phyloP scores from a whole-genome alignment of 2,329 filamentous ascomycete species.

The Huntiella moniliformis region DNA sequence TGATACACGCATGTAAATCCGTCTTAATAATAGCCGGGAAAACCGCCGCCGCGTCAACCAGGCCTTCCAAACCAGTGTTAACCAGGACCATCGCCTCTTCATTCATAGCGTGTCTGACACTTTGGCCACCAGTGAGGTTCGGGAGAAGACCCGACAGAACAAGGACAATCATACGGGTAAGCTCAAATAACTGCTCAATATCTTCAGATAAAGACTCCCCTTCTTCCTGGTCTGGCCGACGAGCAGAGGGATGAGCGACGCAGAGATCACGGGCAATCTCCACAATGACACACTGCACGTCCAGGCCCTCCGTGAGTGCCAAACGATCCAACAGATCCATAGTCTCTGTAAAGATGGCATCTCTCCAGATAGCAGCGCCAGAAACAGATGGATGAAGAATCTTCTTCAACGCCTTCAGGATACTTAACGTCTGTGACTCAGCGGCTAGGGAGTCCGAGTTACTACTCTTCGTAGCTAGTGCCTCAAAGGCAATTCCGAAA shows the following conservation, averaged over 20 bases:
- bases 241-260: conserved; percentile 76
- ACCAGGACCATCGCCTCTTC: conserved; percentile 75
- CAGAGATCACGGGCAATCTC: conserved; percentile 84
- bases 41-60: conserved; percentile 86
- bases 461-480: conserved; percentile 48
- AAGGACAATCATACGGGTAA: conserved; percentile 88
- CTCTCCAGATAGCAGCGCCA: conserved; percentile 88
- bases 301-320: conserved; percentile 73
- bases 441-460: conserved; percentile 41
- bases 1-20: conserved; percentile 85
- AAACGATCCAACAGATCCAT: conserved; percentile 90
- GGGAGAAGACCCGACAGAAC: conserved; percentile 78
- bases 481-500: conserved; percentile 91
- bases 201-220: conserved; percentile 69
- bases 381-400: conserved; percentile 88
- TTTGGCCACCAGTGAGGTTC: conserved; percentile 52
- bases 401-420: conserved; percentile 80
- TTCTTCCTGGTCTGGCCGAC: conserved; percentile 17
- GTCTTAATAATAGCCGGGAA: conserved; percentile 95
- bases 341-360: conserved; percentile 88
- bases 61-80: conserved; percentile 60
- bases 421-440: conserved; percentile 67
- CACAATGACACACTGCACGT: conserved; percentile 82
- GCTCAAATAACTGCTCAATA: conserved; percentile 92
- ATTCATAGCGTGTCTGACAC: conserved; percentile 57